Base-by-base conservation (phyloP, 768 basidiomycete genomes). In the Russula virescens region DNA sequence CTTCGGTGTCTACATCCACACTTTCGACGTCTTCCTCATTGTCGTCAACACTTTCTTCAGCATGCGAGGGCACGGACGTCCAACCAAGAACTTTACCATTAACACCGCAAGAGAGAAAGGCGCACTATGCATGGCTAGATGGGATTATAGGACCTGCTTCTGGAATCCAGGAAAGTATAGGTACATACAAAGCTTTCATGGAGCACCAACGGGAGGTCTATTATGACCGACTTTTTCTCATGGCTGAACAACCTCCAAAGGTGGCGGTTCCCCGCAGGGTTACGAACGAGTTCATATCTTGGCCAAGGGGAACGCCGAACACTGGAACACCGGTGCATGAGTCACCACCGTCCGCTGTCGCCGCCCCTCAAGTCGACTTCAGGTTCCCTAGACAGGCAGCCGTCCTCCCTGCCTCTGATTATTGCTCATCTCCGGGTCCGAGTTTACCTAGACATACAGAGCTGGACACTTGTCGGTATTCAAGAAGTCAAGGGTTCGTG, bases 111-210 rank as follows among this genome's bases (percentile, higher is more conserved):
- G 81, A 85, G 69, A 81, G 84, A 38, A 70, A 73, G 56, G 79
- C 76, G 26, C 73, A 81, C 60, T 87, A 87, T 66, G 74, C 79
- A 53, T 71, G 80, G 28, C 72, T 87, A 43, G 78, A 81, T 61
- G 75, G 74, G 64, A 78, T 74, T 48, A 76, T 86, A 54, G 80
- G 79, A 16, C 76, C 77, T 60, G 73, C 78, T 21, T 60, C 69
- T 35, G 79, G 79, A 46, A 75, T 83, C 47, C 76, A 80, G 63
- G 82, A 85, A 69, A 76, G 74, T 48, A 75, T 79, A 61, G 82
- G 81, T 23, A 78, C 79, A 10, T 85, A 86, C 69, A 75, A 74
- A 62, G 72, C 74, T 53, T 76, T 78, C 66, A 84, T 83, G 83
- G 73, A 78, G 57, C 75, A 78, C 55, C 79, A 76, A 66, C 73